Conservation (phyloP, 2,329 filamentous ascomycete species). For the Metarhizium brunneum region DNA sequence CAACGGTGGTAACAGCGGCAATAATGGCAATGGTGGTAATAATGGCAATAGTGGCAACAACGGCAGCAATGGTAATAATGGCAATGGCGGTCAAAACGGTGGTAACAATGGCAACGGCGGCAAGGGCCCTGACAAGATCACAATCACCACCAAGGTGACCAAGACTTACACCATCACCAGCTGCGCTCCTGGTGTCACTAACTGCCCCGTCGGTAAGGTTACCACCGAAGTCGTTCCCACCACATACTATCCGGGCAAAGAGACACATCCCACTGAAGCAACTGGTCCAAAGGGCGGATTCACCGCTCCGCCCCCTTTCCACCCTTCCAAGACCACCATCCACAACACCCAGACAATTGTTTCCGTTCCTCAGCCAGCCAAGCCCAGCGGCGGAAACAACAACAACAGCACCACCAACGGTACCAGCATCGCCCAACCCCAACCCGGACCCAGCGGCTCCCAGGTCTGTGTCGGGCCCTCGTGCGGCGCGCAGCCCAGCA, state of each 20-base stretch:
- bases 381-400: neutral
- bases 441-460: neutral
- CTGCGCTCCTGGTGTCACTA: no score
- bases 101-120: no score
- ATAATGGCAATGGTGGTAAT: no score
- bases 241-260: no score
- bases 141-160: neutral
- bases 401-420: slow-evolving; percentile 1
- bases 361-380: neutral
- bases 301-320: neutral
- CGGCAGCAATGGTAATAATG: no score
- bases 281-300: neutral
- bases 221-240: neutral
- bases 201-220: no score
- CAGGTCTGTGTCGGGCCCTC: slow-evolving; percentile 1
- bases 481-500: neutral
- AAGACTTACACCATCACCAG: no score
- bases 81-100: no score
- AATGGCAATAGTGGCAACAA: no score
- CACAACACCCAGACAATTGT: neutral
- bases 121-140: no score
- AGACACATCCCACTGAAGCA: no score
- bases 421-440: slow-evolving; percentile 1
- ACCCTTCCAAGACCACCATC: neutral
- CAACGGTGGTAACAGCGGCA: no score